Evolutionary conservation across 192 early-diverging fungal species (phyloP).

Genomic region (Podila verticillata): DNA sequence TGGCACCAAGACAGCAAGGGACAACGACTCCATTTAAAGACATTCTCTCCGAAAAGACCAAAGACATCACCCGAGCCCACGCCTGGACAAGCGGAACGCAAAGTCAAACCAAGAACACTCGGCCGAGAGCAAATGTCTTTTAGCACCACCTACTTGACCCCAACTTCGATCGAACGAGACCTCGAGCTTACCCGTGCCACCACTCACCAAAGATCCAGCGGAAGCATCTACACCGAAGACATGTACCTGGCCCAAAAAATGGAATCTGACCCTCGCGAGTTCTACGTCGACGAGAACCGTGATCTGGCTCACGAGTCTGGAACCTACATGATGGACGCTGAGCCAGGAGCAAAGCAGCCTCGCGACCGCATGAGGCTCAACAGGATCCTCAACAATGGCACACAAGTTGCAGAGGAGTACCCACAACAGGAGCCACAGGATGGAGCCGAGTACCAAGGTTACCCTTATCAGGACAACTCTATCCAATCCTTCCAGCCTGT

Average conservation of each 20-base stretch:
- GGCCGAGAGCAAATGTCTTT: conserved; percentile 24
- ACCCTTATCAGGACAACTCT: conserved; percentile 31
- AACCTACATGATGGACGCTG: conserved; percentile 16
- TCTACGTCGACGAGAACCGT: conserved; percentile 38
- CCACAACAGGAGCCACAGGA: background rate
- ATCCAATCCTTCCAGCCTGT: conserved; percentile 35
- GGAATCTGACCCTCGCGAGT: conserved; percentile 39
- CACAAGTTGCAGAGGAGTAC: conserved; percentile 7
- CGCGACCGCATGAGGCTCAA: conserved; percentile 48
- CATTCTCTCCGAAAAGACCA: too few relatives aligned
- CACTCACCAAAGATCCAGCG: conserved; percentile 25
- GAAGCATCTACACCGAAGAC: conserved; percentile 23
- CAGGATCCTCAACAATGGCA: conserved; percentile 42
- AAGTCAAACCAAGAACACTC: background rate
- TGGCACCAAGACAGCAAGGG: too few relatives aligned
- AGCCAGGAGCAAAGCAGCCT: conserved; percentile 48
- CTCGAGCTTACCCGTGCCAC: conserved; percentile 20
- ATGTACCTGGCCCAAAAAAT: conserved; percentile 46
- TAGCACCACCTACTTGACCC: conserved; percentile 37
- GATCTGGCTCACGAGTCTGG: conserved; percentile 14
- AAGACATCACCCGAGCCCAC: too few relatives aligned
- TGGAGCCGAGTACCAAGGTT: conserved; percentile 10
- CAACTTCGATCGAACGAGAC: conserved; percentile 24
- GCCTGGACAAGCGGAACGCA: background rate
- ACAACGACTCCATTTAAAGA: too few relatives aligned